Conservation (phyloP, 1,284 basidiomycete species). For the Ustilago sp. region DNA sequence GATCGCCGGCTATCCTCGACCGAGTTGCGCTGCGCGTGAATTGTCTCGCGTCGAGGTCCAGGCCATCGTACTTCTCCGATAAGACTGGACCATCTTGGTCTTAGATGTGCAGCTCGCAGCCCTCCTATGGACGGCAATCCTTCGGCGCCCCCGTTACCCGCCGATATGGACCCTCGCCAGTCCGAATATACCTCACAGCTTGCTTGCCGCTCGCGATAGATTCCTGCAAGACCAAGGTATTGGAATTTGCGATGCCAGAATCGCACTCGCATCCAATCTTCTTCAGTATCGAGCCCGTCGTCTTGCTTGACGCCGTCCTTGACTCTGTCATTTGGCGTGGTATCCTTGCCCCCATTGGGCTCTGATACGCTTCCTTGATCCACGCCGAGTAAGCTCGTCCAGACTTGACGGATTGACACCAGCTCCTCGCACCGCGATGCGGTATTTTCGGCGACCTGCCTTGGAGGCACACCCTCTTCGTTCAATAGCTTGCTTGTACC, state of each 20-base stretch:
- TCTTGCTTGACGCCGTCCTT: background rate
- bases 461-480: background rate
- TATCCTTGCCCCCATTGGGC: background rate
- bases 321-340: background rate
- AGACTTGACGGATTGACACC: slow-evolving; percentile 12
- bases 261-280: slow-evolving; percentile 27
- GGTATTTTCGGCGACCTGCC: background rate
- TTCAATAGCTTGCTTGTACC: slow-evolving; percentile 15
- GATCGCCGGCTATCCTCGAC: slow-evolving; percentile 8
- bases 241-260: slow-evolving; percentile 45
- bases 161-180: slow-evolving; percentile 30
- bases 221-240: slow-evolving; percentile 33
- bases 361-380: background rate
- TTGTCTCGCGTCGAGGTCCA: slow-evolving; percentile 4
- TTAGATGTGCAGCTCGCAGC: slow-evolving; percentile 10
- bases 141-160: background rate
- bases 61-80: slow-evolving; percentile 23
- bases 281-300: background rate
- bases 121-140: background rate
- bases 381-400: slow-evolving; percentile 13
- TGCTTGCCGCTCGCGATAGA: slow-evolving; percentile 22
- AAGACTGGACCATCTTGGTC: slow-evolving; percentile 38
- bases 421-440: slow-evolving; percentile 21
- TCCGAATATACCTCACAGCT: slow-evolving; percentile 21
- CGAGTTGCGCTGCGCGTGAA: background rate